phyloP scores from a whole-genome alignment of 2,329 filamentous ascomycete species.

The Ophiostoma triangulosporum region DNA sequence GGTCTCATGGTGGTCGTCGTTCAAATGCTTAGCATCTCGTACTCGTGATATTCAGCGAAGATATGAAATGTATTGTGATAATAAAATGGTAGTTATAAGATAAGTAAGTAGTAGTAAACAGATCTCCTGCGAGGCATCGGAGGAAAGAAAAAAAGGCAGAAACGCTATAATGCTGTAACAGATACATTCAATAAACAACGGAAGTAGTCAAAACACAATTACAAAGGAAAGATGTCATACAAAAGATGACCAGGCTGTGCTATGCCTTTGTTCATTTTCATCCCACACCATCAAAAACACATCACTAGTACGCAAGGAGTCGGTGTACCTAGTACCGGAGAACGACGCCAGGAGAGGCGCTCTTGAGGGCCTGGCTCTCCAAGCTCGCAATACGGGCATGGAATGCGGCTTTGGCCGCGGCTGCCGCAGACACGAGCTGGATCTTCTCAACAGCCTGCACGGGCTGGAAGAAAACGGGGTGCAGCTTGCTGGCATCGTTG shows the following conservation, averaged over 20 bases:
- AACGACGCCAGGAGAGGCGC: neutral
- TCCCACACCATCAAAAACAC: neutral
- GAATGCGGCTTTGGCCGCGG: slow-evolving; percentile 14
- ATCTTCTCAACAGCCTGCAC: neutral
- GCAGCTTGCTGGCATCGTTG: slow-evolving; percentile 17
- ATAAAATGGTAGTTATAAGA: neutral
- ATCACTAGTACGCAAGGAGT: neutral
- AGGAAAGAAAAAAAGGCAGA: neutral
- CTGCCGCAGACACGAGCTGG: neutral
- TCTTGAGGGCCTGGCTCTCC: slow-evolving; percentile 16
- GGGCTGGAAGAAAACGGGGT: slow-evolving; percentile 21
- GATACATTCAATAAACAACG: neutral
- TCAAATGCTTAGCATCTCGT: too few relatives aligned
- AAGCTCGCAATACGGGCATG: slow-evolving; percentile 18
- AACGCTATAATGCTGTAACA: neutral
- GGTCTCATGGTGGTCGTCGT: too few relatives aligned
- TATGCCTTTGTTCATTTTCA: neutral
- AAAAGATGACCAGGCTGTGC: neutral
- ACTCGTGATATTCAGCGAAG: neutral
- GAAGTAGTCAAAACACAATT: neutral
- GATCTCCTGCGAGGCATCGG: neutral
- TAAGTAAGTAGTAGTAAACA: neutral
- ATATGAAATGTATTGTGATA: neutral
- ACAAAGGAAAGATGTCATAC: neutral
- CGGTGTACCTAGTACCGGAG: neutral